Percentiles rank a stretch among this genome's conserved stretches.
phyloP scores from a whole-genome alignment of 352 stramenopile genomes.

The Phytophthora sp. region DNA sequence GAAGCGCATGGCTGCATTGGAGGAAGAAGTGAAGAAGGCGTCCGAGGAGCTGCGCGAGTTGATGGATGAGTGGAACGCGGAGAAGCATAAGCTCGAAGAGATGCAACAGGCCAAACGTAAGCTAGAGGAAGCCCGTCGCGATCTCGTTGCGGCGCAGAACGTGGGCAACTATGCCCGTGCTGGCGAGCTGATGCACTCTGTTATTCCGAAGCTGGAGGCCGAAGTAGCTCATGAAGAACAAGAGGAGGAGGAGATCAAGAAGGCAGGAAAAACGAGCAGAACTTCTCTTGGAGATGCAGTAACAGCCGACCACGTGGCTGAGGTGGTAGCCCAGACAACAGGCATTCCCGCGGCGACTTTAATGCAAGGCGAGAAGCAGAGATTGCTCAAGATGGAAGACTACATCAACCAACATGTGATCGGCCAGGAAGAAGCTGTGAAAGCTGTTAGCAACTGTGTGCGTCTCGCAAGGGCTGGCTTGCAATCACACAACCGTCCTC shows the following conservation, averaged over 20 bases:
- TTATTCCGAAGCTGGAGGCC: slow-evolving; percentile 77
- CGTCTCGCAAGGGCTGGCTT: slow-evolving; percentile 93
- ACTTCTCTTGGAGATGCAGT: slow-evolving; percentile 90
- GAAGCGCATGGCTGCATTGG: slow-evolving; percentile 63
- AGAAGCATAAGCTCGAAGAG: slow-evolving; percentile 77
- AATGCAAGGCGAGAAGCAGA: slow-evolving; percentile 95
- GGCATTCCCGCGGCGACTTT: slow-evolving; percentile 96
- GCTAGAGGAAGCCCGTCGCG: slow-evolving; percentile 74
- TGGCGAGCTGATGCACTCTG: slow-evolving; percentile 80
- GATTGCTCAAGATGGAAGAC: slow-evolving; percentile 94
- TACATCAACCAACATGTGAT: slow-evolving; percentile 92
- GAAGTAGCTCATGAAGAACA: slow-evolving; percentile 70
- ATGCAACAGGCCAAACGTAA: slow-evolving; percentile 81
- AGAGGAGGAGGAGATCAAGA: slow-evolving; percentile 56
- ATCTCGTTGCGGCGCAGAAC: slow-evolving; percentile 79
- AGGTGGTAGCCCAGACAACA: slow-evolving; percentile 89
- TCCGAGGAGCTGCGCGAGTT: slow-evolving; percentile 64
- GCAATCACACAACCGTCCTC: slow-evolving; percentile 94
- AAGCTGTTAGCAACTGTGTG: slow-evolving; percentile 91
- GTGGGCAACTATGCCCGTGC: slow-evolving; percentile 77
- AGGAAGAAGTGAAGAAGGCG: slow-evolving; percentile 69
- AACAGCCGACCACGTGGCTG: slow-evolving; percentile 93
- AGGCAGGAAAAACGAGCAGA: slow-evolving; percentile 33
- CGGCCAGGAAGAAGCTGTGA: slow-evolving; percentile 91
- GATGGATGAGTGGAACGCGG: slow-evolving; percentile 77